Evolutionary conservation across 1,284 basidiomycete species (phyloP).

Genomic region (Cryptococcus sp.): DNA sequence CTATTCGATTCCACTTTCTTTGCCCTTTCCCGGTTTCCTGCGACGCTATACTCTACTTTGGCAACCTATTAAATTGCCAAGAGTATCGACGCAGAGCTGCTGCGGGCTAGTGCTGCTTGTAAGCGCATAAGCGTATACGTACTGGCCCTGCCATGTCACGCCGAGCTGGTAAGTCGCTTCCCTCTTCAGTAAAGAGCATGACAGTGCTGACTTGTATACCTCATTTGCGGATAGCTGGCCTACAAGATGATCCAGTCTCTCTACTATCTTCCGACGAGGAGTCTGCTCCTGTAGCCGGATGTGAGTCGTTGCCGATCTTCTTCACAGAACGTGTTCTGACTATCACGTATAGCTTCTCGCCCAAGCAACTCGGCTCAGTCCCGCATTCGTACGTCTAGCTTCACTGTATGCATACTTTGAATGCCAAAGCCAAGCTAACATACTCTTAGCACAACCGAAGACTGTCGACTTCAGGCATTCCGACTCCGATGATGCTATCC

Average conservation of each 20-base stretch:
- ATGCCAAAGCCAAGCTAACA: not conserved
- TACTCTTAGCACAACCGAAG: not conserved
- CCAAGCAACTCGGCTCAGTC: too few species aligned
- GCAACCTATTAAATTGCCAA: too few species aligned
- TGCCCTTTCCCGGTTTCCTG: too few species aligned
- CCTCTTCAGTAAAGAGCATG: not conserved
- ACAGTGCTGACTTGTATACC: not conserved
- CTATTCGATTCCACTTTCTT: too few species aligned
- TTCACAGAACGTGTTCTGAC: not conserved
- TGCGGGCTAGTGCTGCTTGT: too few species aligned
- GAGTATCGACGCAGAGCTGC: too few species aligned
- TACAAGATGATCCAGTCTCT: conserved; percentile 3
- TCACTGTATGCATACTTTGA: too few species aligned
- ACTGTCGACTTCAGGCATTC: not conserved
- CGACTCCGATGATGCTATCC: not conserved
- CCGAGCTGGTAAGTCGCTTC: not conserved
- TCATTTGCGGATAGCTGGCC: not conserved
- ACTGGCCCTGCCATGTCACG: too few species aligned
- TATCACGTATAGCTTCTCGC: too few species aligned
- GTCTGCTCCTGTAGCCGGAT: conserved; percentile 1
- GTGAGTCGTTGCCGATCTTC: conserved; percentile 3
- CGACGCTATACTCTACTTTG: too few species aligned
- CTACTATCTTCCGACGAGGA: conserved; percentile 15
- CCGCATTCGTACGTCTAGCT: too few species aligned
- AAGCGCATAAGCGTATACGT: too few species aligned